Base-by-base conservation (phyloP, 2,329 filamentous ascomycete species). In the Emmonsiellopsis sp. region DNA sequence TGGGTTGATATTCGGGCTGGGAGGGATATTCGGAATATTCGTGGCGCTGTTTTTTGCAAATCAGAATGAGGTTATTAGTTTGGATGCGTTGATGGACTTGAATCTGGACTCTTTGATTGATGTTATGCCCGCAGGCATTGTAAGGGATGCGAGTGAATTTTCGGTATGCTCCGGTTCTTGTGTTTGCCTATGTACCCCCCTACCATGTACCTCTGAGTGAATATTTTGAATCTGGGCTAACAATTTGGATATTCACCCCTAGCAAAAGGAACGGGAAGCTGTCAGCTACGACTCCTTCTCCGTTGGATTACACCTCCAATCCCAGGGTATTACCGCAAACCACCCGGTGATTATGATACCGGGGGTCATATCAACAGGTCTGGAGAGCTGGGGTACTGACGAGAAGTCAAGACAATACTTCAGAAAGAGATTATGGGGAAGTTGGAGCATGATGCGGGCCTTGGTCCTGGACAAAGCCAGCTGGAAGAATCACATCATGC, bases 361-460 rank as follows among this genome's bases (percentile, higher is more conserved):
- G 0, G 93, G 93, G 4, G 93, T 98, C 55, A 98, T 98, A 61
- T 97, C 93, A 0, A 97, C 93, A 0, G 93, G 93, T 1, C 79
- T 98, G 27, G 93, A 98, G 71, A 95, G 89, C 47, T 98, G 93
- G 93, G 89, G 92, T 3, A 97, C 93, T 0, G 84, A 87, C 49
- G 87, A 91, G 64, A 76, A 78, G 42, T 95, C 91, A 6, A 81
- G 89, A 37, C 87, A 86, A 55, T 98, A 97, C 71, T 98, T 98
- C 70, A 80, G 93, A 57, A 95, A 94, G 73, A 79, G 93, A 52
- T 74, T 98, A 49, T 98, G 93, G 93, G 93, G 93, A 4, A 95
- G 89, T 61, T 98, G 94, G 93, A 95, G 83, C 58, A 98, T 98
- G 93, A 96, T 98, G 90, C 82, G 86, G 49, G 92, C 93, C 0